phyloP scores from a whole-genome alignment of 2,329 filamentous ascomycete genomes.

The Alternaria brassicae region DNA sequence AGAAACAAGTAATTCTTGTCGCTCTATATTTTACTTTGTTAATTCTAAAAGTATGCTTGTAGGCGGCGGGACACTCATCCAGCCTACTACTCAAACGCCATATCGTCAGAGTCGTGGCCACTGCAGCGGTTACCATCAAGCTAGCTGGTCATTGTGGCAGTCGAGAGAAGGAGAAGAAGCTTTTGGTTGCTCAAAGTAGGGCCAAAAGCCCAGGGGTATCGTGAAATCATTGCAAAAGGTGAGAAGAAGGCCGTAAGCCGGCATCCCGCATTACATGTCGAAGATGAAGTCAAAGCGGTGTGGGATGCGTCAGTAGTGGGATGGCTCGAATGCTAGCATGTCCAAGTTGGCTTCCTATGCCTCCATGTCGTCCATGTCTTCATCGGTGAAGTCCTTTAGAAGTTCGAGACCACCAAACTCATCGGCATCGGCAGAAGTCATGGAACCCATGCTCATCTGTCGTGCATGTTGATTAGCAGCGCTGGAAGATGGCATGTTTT shows the following conservation, averaged over 20 bases:
- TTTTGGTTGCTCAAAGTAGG: conserved; percentile 13
- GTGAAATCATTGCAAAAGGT: conserved; percentile 13
- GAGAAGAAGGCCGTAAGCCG: background rate
- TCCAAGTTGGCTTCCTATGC: conserved; percentile 4
- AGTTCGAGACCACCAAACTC: conserved; percentile 43
- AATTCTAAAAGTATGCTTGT: background rate
- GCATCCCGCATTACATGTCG: background rate
- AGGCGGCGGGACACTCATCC: background rate
- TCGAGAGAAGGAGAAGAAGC: background rate
- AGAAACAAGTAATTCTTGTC: background rate
- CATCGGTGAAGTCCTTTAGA: conserved; percentile 41
- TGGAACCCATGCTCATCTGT: conserved; percentile 23
- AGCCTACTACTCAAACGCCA: conserved; percentile 3
- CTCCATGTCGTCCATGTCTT: conserved; percentile 29
- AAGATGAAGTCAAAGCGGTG: background rate
- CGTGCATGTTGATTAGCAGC: conserved; percentile 14
- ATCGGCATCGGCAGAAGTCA: conserved; percentile 23
- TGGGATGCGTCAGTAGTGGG: background rate
- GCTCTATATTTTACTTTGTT: background rate
- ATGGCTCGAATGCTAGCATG: background rate
- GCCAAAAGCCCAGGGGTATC: conserved; percentile 23
- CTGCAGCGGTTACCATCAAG: background rate
- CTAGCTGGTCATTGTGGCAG: background rate
- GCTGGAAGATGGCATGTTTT: conserved; percentile 9
- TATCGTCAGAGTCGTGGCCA: conserved; percentile 4